Conservation (phyloP, 306 rosid genomes). For the Alnus rubra region DNA sequence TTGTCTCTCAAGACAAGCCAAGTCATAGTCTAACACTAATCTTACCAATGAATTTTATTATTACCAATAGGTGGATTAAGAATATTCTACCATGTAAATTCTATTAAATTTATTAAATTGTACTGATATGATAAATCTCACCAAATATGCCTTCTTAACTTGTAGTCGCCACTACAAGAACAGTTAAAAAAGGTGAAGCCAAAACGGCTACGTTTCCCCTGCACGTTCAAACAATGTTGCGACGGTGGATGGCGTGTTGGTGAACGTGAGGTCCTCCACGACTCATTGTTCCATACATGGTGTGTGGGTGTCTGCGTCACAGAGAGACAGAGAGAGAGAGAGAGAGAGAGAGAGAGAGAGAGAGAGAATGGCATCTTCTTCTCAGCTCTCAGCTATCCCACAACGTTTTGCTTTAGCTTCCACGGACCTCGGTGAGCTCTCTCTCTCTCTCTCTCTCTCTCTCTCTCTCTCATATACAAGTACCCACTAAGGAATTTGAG, state of each 20-base stretch:
- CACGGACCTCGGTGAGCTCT: conserved; percentile 30
- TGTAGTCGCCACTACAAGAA: not conserved
- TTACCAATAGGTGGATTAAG: no score
- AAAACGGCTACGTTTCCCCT: not conserved
- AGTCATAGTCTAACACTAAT: no score
- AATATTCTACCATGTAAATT: no score
- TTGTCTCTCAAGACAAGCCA: no score
- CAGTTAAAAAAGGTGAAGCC: not conserved
- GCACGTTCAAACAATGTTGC: not conserved
- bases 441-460: not conserved
- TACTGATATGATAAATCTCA: not conserved
- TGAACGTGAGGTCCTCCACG: conserved; percentile 10
- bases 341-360: conserved; percentile 2
- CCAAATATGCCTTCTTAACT: not conserved
- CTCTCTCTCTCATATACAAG: not conserved
- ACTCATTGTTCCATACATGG: not conserved
- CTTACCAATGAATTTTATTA: no score
- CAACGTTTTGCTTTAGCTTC: conserved; percentile 32
- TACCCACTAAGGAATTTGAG: not conserved
- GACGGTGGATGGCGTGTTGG: not conserved
- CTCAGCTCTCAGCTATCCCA: conserved; percentile 54
- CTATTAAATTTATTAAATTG: no score
- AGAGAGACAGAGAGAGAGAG: not conserved
- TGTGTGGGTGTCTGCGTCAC: not conserved
- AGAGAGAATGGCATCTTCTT: conserved; percentile 45